Percentiles rank a stretch among this genome's conserved stretches.
Conservation (phyloP, 1,139 yeast genomes). For the Spathaspora sp. region DNA sequence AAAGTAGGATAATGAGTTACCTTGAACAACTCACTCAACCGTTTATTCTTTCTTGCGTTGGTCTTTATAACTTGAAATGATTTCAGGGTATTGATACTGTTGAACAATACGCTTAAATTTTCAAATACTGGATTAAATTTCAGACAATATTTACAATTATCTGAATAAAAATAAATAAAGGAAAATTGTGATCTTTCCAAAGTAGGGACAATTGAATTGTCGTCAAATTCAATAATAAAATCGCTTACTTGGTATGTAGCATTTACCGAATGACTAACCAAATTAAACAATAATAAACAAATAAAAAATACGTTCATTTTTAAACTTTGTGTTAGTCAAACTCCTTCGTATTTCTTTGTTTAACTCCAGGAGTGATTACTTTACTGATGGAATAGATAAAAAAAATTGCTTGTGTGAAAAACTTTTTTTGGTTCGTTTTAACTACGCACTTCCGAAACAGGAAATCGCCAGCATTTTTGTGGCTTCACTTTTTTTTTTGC, state of each 20-base stretch:
- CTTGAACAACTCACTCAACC: conserved; percentile 25
- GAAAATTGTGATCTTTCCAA: conserved; percentile 30
- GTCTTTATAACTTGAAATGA: conserved; percentile 33
- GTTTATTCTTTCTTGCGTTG: conserved; percentile 25
- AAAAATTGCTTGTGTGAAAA: neutral
- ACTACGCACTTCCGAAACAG: neutral
- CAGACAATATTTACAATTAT: conserved; percentile 38
- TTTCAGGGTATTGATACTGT: conserved; percentile 14
- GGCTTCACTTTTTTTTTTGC: neutral
- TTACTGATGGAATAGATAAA: conserved; percentile 1
- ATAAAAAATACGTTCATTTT: conserved; percentile 22
- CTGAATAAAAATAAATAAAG: conserved; percentile 42
- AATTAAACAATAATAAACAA: conserved; percentile 60
- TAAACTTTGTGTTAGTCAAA: no score
- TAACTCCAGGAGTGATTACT: neutral
- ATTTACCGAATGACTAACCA: conserved; percentile 13
- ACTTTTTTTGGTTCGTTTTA: neutral
- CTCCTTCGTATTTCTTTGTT: neutral
- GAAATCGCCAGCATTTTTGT: neutral
- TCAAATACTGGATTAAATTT: conserved; percentile 37
- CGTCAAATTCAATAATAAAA: conserved; percentile 20
- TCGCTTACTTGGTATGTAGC: conserved; percentile 1
- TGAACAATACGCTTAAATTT: conserved; percentile 29
- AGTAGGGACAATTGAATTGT: conserved; percentile 16
- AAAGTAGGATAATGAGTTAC: conserved; percentile 34